These are phyloP conservation scores for Hypericum androsaemum DNA, from an alignment of 345 rosid genomes.

Conservation along the genomic window DNA sequence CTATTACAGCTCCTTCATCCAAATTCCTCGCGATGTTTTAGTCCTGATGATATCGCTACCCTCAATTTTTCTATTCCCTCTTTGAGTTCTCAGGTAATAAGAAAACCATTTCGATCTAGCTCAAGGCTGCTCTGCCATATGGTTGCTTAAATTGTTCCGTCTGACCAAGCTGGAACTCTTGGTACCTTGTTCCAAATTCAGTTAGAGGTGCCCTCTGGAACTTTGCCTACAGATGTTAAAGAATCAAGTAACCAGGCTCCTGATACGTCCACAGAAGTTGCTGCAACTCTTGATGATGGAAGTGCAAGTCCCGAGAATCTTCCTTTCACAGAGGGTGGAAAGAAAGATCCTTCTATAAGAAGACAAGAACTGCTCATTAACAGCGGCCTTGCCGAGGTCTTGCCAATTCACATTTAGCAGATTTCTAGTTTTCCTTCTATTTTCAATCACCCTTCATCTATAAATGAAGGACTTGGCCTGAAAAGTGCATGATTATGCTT, in stretches of 20 bases:
- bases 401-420: slow-evolving; percentile 9
- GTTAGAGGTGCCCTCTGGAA: slow-evolving; percentile 31
- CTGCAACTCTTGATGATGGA: slow-evolving; percentile 16
- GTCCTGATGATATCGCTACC: slow-evolving; percentile 65
- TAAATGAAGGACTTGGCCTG: not conserved
- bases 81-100: slow-evolving; percentile 50
- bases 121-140: too few relatives aligned
- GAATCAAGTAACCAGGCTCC: slow-evolving; percentile 26
- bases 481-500: slow-evolving; percentile 8
- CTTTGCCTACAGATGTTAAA: slow-evolving; percentile 22
- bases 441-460: not conserved
- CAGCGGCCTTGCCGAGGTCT: slow-evolving; percentile 92
- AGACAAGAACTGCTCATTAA: slow-evolving; percentile 66
- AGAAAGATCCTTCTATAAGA: slow-evolving; percentile 66
- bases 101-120: slow-evolving; percentile 2
- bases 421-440: not conserved
- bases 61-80: slow-evolving; percentile 57
- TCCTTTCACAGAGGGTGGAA: slow-evolving; percentile 36
- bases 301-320: slow-evolving; percentile 22
- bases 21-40: slow-evolving; percentile 58
- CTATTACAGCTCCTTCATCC: slow-evolving; percentile 79
- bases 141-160: too few relatives aligned
- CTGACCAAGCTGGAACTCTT: not conserved
- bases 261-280: slow-evolving; percentile 20
- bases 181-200: slow-evolving; percentile 24